These are phyloP conservation scores for Hypoxylon sp. DNA, from an alignment of 2,329 filamentous ascomycete genomes.

Conservation along the genomic window DNA sequence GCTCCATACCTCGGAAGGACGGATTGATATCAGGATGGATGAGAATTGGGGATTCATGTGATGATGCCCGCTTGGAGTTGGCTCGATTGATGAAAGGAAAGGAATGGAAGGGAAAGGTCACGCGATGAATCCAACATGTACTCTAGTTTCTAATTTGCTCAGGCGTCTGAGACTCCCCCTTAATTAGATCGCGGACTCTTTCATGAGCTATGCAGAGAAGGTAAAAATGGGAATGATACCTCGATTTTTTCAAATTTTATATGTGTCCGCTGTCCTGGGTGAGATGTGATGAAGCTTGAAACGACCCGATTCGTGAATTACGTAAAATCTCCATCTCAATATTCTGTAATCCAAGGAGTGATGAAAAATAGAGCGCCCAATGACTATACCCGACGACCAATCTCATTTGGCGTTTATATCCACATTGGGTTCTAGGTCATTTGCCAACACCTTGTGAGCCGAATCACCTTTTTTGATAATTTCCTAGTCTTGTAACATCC, in stretches of 20 bases:
- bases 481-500: background rate
- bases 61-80: conserved; percentile 30
- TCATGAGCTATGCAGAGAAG: conserved; percentile 20
- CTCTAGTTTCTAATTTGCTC: conserved; percentile 28
- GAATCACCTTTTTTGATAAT: background rate
- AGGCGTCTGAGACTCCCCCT: conserved; percentile 18
- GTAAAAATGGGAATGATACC: conserved; percentile 32
- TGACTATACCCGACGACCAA: background rate
- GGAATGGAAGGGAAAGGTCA: conserved; percentile 1
- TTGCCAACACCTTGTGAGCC: background rate
- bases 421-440: background rate
- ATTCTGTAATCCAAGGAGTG: background rate
- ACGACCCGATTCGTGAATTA: background rate
- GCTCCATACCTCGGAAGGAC: conserved; percentile 6
- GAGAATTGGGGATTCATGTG: conserved; percentile 15
- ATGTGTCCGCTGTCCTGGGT: too few relatives aligned
- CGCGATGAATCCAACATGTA: conserved; percentile 18
- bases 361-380: background rate
- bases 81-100: conserved; percentile 15
- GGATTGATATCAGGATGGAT: conserved; percentile 8
- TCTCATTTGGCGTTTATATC: background rate
- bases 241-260: background rate
- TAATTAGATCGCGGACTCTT: conserved; percentile 32
- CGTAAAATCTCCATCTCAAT: background rate
- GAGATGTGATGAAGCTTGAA: background rate